Conservation (phyloP, 148 eudicot genomes). For the Beta vulgaris region DNA sequence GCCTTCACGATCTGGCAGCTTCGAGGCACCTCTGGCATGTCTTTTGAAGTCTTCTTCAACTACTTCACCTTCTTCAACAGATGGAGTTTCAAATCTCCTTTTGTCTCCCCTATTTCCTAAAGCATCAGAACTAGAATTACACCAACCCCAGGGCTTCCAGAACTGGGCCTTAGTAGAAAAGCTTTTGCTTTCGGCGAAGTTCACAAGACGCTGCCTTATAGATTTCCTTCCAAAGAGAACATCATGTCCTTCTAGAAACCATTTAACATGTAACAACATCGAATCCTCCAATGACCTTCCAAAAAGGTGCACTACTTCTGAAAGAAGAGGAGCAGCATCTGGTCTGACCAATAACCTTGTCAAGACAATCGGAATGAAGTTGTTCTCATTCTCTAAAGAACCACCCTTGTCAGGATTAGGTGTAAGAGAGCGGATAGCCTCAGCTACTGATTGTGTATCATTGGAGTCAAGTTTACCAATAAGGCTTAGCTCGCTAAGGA, state of each 20-base stretch:
- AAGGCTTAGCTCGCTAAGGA: constrained; percentile 77
- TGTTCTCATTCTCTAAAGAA: constrained; percentile 76
- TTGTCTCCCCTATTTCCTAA: constrained; percentile 41
- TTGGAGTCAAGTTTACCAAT: constrained; percentile 57
- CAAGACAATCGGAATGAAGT: constrained; percentile 68
- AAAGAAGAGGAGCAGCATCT: constrained; percentile 87
- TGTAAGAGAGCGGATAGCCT: constrained; percentile 64
- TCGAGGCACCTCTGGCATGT: constrained; percentile 39
- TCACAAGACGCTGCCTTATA: constrained; percentile 72
- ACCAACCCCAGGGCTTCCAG: constrained; percentile 97
- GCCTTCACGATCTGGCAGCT: constrained; percentile 43
- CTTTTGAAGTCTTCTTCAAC: constrained; percentile 58
- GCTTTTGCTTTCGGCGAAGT: constrained; percentile 65
- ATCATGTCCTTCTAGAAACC: constrained; percentile 82
- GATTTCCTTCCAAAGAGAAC: constrained; percentile 92
- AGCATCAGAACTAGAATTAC: constrained; percentile 32
- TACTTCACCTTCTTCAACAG: constrained; percentile 93
- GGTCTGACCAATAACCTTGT: constrained; percentile 91
- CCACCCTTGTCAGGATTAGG: constrained; percentile 57
- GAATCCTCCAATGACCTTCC: constrained; percentile 91
- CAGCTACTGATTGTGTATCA: constrained; percentile 60
- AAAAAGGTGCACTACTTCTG: constrained; percentile 82
- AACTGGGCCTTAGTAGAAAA: constrained; percentile 70
- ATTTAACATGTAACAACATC: constrained; percentile 72
- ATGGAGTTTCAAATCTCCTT: constrained; percentile 50